These are phyloP conservation scores for Microstegium vimineum DNA, from an alignment of 176 grass and related monocot species.

Conservation along the genomic window DNA sequence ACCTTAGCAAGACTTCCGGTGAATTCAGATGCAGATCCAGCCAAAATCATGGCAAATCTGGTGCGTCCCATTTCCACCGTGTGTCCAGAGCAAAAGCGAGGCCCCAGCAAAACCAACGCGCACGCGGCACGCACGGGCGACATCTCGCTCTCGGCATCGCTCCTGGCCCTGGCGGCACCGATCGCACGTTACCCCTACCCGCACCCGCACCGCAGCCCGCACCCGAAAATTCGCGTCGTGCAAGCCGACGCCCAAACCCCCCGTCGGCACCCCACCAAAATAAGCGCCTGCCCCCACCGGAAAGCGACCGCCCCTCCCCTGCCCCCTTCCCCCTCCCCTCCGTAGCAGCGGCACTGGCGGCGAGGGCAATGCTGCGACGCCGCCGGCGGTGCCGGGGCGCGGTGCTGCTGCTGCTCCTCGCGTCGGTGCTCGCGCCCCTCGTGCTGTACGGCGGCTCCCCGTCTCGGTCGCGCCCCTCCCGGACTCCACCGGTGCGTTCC, in stretches of 20 bases:
- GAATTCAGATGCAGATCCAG: background rate
- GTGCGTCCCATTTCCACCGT: background rate
- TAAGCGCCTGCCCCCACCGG: background rate
- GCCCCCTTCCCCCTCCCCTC: background rate
- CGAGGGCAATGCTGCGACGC: conserved; percentile 33
- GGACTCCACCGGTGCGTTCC: conserved; percentile 41
- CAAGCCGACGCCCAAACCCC: conserved; percentile 7
- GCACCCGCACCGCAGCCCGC: background rate
- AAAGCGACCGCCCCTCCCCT: background rate
- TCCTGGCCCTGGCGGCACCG: background rate
- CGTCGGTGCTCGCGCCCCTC: conserved; percentile 75
- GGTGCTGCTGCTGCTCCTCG: conserved; percentile 53
- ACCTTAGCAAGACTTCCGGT: too few relatives aligned
- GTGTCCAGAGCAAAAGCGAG: background rate
- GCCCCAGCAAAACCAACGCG: background rate
- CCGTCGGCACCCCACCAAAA: background rate
- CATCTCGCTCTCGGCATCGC: background rate
- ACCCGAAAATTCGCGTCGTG: conserved; percentile 18
- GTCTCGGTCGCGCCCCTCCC: conserved; percentile 36
- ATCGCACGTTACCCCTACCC: background rate
- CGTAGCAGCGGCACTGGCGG: conserved; percentile 15
- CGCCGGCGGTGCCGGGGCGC: conserved; percentile 33
- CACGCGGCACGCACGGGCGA: background rate
- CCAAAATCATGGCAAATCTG: background rate
- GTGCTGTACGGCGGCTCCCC: conserved; percentile 48